Evolutionary conservation across 441 rosid species (phyloP).

Genomic region (Melastoma candidum): DNA sequence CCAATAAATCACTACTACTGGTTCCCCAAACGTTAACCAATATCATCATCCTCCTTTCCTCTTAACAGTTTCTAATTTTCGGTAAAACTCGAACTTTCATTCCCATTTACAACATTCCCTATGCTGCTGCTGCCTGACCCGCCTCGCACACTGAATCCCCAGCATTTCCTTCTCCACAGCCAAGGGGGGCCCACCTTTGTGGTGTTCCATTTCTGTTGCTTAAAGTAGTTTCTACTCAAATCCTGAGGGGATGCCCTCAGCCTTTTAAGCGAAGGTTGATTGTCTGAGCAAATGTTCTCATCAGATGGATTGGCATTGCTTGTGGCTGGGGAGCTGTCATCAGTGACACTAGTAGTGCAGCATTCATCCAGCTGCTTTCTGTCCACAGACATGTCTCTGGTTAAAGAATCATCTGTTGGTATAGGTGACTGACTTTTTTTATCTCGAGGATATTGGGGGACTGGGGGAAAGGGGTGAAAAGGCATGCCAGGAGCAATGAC

Average conservation of each 20-base stretch:
- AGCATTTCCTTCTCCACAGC: conserved; percentile 35
- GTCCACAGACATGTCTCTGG: conserved; percentile 19
- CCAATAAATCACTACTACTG: too few species aligned
- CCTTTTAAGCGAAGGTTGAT: conserved; percentile 34
- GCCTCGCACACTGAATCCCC: conserved; percentile 25
- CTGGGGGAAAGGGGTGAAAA: conserved; percentile 84
- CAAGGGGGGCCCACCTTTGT: conserved; percentile 25
- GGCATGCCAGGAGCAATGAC: conserved; percentile 78
- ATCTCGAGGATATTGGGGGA: conserved; percentile 50
- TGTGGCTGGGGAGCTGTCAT: conserved; percentile 29
- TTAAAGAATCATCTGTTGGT: conserved; percentile 5
- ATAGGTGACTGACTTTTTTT: conserved; percentile 19
- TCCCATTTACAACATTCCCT: conserved; percentile 25
- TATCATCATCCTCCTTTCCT: conserved; percentile 16
- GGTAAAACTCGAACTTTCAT: conserved; percentile 22
- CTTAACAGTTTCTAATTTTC: conserved; percentile 31
- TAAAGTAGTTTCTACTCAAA: conserved; percentile 67
- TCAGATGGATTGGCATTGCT: conserved; percentile 22
- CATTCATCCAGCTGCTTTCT: conserved; percentile 19
- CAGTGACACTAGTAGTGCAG: conserved; percentile 17
- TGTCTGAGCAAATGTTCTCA: conserved; percentile 20
- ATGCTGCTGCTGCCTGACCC: conserved; percentile 24
- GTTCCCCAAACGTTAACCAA: too few species aligned
- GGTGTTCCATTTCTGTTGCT: conserved; percentile 69
- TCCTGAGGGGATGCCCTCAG: conserved; percentile 44